These are phyloP conservation scores for Olyra latifolia DNA, from an alignment of 176 grass and related monocot species.

Conservation along the genomic window DNA sequence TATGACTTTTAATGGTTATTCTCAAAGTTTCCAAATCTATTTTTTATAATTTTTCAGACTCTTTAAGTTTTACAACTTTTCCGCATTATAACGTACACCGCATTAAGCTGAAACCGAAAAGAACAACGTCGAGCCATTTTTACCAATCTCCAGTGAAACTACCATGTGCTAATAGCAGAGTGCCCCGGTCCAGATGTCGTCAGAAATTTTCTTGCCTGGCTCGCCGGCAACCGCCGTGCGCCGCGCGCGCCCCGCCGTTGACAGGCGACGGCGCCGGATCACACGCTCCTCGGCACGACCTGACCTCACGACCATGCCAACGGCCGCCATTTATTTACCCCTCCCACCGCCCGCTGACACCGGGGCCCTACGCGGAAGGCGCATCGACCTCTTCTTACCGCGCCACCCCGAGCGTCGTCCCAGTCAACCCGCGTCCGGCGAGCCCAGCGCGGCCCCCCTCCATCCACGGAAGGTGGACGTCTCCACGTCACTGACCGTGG, in stretches of 20 bases:
- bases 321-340: slow-evolving; percentile 24
- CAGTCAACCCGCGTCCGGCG: slow-evolving; percentile 46
- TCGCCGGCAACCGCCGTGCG: slow-evolving; percentile 23
- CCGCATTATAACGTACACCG: too few relatives aligned
- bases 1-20: too few relatives aligned
- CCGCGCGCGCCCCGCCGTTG: slow-evolving; percentile 21
- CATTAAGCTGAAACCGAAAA: too few relatives aligned
- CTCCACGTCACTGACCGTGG: not conserved
- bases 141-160: too few relatives aligned
- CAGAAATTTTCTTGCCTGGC: not conserved
- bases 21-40: too few relatives aligned
- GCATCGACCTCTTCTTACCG: slow-evolving; percentile 23
- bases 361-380: not conserved
- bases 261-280: slow-evolving; percentile 5
- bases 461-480: not conserved
- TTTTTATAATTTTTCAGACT: too few relatives aligned
- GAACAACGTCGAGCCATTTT: too few relatives aligned
- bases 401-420: slow-evolving; percentile 28
- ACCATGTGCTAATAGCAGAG: not conserved
- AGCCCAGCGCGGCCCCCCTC: not conserved
- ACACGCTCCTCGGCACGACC: not conserved
- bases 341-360: not conserved
- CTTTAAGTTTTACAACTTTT: too few relatives aligned
- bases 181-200: not conserved
- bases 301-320: slow-evolving; percentile 38